These are phyloP conservation scores for Aaosphaeria arxii DNA, from an alignment of 2,329 filamentous ascomycete species.

Conservation along the genomic window DNA sequence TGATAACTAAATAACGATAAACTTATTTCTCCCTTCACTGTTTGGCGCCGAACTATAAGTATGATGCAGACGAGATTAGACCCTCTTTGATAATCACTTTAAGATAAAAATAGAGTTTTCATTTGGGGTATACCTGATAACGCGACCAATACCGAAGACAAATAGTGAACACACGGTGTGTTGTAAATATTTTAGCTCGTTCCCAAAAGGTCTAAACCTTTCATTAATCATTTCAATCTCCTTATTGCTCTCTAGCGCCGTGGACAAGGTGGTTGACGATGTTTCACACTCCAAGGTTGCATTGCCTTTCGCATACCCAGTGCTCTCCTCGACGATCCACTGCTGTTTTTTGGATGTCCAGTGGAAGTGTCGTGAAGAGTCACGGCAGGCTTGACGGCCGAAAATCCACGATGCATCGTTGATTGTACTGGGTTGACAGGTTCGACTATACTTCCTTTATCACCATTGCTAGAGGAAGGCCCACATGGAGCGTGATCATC, in stretches of 20 bases:
- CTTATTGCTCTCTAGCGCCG: background rate
- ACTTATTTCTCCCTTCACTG: too few species aligned
- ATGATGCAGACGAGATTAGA: too few species aligned
- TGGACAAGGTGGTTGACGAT: conserved; percentile 28
- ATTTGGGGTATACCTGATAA: too few species aligned
- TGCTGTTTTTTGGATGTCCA: conserved; percentile 20
- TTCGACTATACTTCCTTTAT: conserved; percentile 3
- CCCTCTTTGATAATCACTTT: too few species aligned
- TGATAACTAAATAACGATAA: too few species aligned
- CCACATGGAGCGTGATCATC: conserved; percentile 10
- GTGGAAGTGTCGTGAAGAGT: conserved; percentile 46
- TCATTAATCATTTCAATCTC: too few species aligned
- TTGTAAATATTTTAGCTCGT: too few species aligned
- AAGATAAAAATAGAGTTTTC: too few species aligned
- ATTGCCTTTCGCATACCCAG: conserved; percentile 50
- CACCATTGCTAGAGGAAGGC: background rate
- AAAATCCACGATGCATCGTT: background rate
- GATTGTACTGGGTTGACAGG: conserved; percentile 9
- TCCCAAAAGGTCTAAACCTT: too few species aligned
- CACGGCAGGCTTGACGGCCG: conserved; percentile 33
- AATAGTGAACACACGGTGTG: too few species aligned
- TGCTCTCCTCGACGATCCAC: conserved; percentile 41
- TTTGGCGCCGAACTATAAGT: too few species aligned
- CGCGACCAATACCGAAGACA: too few species aligned
- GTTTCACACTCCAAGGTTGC: conserved; percentile 49